Percentiles rank a stretch among this genome's conserved stretches.
Evolutionary conservation across 2,329 filamentous ascomycete species (phyloP).

Genomic region (Scedosporium boydii): DNA sequence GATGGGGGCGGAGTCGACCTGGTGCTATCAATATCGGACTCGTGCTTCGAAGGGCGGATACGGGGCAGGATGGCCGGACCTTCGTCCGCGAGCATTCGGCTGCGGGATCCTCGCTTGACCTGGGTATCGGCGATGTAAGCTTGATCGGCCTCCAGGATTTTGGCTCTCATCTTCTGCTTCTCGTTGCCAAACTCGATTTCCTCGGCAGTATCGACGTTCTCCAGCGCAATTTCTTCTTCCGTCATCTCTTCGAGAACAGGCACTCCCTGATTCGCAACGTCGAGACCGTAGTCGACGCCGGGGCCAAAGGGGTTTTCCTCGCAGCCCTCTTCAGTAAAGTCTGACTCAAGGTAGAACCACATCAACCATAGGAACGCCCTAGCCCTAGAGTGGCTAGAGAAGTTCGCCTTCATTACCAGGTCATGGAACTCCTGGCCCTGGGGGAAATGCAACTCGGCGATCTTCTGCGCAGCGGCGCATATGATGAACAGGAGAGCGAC

Average conservation of each 20-base stretch:
- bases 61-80: conserved; percentile 51
- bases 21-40: conserved; percentile 35
- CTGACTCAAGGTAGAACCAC: conserved; percentile 98
- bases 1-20: conserved; percentile 28
- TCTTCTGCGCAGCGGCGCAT: conserved; percentile 77
- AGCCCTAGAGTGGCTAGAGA: conserved; percentile 74
- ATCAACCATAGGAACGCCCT: conserved; percentile 92
- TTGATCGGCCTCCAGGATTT: conserved; percentile 68
- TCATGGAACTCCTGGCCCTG: conserved; percentile 87
- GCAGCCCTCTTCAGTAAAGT: conserved; percentile 82
- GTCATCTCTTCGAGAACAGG: conserved; percentile 58
- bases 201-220: conserved; percentile 66
- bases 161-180: conserved; percentile 65
- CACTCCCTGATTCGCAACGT: conserved; percentile 59
- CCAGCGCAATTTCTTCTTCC: conserved; percentile 52
- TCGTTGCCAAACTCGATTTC: conserved; percentile 62
- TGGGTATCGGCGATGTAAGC: conserved; percentile 55
- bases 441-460: conserved; percentile 88
- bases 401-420: conserved; percentile 80
- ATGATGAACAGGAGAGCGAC: conserved; percentile 97
- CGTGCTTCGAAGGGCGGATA: conserved; percentile 54
- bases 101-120: conserved; percentile 42
- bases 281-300: conserved; percentile 55
- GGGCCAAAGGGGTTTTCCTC: conserved; percentile 83
- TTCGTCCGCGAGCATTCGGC: conserved; percentile 35